Evolutionary conservation across 2,329 filamentous ascomycete species (phyloP), one percentile per base, ranked within the genome.

Genomic region (Emydomyces testavorans): DNA sequence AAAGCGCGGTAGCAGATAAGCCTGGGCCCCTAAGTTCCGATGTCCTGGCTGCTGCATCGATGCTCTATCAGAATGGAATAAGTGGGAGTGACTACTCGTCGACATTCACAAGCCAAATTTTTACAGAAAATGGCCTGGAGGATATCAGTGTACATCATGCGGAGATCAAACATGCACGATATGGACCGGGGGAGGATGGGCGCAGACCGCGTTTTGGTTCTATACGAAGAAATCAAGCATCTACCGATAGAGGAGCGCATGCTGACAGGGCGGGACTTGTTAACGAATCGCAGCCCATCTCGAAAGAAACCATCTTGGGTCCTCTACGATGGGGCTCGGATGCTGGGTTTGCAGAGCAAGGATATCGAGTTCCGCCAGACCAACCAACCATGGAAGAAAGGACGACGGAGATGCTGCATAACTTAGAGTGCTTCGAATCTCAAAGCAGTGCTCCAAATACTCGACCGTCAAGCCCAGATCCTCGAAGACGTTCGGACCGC

Each of bases 291-390:
- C 58, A 66, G 28, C 60, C 62, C 1, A 57, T 62, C 60, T 46
- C 60, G 63, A 49, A 70, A 57, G 37, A 48, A 29, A 28, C 42
- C 13, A 28, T 48, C 8, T 43, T 42, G 16, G 59, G 61, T 8
- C 58, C 62, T 45, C 69, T 83, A 37, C 75, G 77, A 52, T 85
- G 79, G 76, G 82, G 82, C 7, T 82, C 82, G 0, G 82, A 86
- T 61, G 62, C 72, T n/a, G 77, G 70, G 49, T 86, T 86, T 59
- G 72, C 68, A 52, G 61, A 71, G 4, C 75, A 77, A 55, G 73
- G 71, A n/a, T 86, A 80, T 56, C 66, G 76, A 5, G 75, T 79
- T 0, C 69, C 70, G 7, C 70, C 73, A 5, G 66, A 72, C 50
- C 73, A 76, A 54, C 78, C 81, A 31, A 77, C 77, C 2, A 69